Evolutionary conservation across 352 stramenopile species (phyloP).

Genomic region (Phytopythium aichiense): DNA sequence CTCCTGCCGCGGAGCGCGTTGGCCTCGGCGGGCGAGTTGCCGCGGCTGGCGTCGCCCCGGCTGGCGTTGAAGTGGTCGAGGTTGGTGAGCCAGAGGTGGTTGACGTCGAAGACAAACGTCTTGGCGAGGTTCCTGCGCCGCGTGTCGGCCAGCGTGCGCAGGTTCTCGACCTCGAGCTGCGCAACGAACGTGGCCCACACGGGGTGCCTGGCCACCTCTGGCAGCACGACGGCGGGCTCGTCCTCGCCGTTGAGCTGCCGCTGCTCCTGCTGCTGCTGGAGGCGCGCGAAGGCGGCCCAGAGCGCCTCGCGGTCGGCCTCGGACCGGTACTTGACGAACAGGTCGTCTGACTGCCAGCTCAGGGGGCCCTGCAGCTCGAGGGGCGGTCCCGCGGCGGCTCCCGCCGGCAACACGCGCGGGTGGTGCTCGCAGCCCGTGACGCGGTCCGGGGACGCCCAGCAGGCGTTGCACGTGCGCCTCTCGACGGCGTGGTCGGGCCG

Average conservation of each 20-base stretch:
- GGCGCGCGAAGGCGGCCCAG: slow-evolving; percentile 45
- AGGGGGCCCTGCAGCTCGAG: slow-evolving; percentile 69
- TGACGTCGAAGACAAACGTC: slow-evolving; percentile 85
- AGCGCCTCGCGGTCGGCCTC: slow-evolving; percentile 64
- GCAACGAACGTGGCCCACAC: slow-evolving; percentile 52
- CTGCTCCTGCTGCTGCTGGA: slow-evolving; percentile 25
- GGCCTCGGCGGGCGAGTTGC: slow-evolving; percentile 10
- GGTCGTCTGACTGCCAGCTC: slow-evolving; percentile 76
- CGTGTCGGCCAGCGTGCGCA: slow-evolving; percentile 52
- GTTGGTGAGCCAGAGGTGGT: slow-evolving; percentile 90
- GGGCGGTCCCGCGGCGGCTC: slow-evolving; percentile 13
- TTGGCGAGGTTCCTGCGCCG: slow-evolving; percentile 71
- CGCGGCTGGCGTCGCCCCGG: neutral
- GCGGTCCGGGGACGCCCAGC: slow-evolving; percentile 59
- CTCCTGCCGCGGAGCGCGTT: slow-evolving; percentile 39
- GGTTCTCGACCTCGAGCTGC: slow-evolving; percentile 72
- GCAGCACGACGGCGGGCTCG: slow-evolving; percentile 35
- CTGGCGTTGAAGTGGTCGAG: slow-evolving; percentile 79
- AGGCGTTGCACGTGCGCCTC: slow-evolving; percentile 79
- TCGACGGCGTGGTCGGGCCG: slow-evolving; percentile 64
- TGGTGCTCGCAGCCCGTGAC: slow-evolving; percentile 64
- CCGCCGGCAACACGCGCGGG: slow-evolving; percentile 25
- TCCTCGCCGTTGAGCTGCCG: slow-evolving; percentile 16
- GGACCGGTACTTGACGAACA: slow-evolving; percentile 79
- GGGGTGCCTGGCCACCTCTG: slow-evolving; percentile 62